Conservation (phyloP, 2,329 filamentous ascomycete genomes). For the Hymenoscyphus linearis region DNA sequence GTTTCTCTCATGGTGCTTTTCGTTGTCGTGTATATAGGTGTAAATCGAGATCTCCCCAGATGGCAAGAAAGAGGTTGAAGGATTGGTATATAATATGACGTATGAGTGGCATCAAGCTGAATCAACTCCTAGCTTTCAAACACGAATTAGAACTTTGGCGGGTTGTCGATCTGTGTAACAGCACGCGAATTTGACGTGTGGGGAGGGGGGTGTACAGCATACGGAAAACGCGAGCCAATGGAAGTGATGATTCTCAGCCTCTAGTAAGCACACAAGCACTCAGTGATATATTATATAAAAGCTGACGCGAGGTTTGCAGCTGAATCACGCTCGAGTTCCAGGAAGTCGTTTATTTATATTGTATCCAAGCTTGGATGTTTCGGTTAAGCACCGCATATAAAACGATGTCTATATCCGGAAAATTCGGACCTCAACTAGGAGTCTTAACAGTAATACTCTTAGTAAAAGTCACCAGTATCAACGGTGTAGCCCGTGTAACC, state of each 20-base stretch:
- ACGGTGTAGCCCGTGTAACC: neutral
- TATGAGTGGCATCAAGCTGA: neutral
- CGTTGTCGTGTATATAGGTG: neutral
- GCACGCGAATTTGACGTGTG: too few species aligned
- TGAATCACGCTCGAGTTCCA: too few species aligned
- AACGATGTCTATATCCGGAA: too few species aligned
- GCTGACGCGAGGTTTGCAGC: too few species aligned
- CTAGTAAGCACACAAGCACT: too few species aligned
- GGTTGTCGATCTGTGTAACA: neutral
- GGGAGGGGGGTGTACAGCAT: too few species aligned
- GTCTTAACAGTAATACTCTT: neutral
- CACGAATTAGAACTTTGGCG: neutral
- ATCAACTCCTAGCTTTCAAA: neutral
- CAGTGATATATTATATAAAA: too few species aligned
- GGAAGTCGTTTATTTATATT: too few species aligned
- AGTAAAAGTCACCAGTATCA: slow-evolving; percentile 3
- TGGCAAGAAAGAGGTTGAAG: neutral
- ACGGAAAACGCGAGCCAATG: too few species aligned
- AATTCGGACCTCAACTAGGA: slow-evolving; percentile 7
- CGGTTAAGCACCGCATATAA: too few species aligned
- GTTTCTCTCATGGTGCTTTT: neutral
- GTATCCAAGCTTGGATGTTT: too few species aligned
- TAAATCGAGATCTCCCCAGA: neutral
- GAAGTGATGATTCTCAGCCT: too few species aligned
- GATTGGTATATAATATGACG: neutral